Percentiles rank a stretch among this genome's conserved stretches.
phyloP scores from a whole-genome alignment of 768 basidiomycete species.

The Amanita jacksonii region DNA sequence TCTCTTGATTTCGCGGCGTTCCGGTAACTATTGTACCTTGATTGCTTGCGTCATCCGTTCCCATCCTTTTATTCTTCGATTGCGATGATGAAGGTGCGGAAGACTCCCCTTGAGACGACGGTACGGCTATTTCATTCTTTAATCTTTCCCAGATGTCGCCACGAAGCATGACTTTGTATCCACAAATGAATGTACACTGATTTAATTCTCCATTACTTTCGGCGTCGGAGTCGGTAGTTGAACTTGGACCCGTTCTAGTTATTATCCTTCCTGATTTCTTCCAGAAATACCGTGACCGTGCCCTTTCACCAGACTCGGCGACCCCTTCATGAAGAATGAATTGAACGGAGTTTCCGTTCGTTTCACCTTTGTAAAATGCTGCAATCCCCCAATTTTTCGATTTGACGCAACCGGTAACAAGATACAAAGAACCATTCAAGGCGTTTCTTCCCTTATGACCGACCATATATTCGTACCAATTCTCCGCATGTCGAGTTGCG shows the following conservation, averaged over 20 bases:
- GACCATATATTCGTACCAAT: constrained; percentile 14
- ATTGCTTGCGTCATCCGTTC: no score
- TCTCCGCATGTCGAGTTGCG: constrained; percentile 11
- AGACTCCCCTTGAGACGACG: no score
- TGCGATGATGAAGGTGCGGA: no score
- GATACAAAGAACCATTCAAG: constrained; percentile 12
- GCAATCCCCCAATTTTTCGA: constrained; percentile 13
- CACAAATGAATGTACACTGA: constrained; percentile 8
- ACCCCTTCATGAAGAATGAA: background rate
- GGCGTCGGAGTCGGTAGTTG: no score
- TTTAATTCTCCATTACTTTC: background rate
- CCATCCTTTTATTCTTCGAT: background rate
- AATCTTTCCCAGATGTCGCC: constrained; percentile 2
- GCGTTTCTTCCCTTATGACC: constrained; percentile 3
- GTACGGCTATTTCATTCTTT: no score
- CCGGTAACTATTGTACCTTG: no score
- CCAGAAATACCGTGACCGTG: constrained; percentile 1
- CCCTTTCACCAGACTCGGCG: background rate
- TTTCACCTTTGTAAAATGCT: constrained; percentile 3
- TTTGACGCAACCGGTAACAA: constrained; percentile 17
- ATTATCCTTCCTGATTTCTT: background rate
- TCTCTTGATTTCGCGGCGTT: no score
- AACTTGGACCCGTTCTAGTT: constrained; percentile 5
- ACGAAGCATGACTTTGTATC: constrained; percentile 6
- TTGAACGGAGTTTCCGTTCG: background rate